Conservation (phyloP, 139 green algal species). For the Desmodesmus armatus region DNA sequence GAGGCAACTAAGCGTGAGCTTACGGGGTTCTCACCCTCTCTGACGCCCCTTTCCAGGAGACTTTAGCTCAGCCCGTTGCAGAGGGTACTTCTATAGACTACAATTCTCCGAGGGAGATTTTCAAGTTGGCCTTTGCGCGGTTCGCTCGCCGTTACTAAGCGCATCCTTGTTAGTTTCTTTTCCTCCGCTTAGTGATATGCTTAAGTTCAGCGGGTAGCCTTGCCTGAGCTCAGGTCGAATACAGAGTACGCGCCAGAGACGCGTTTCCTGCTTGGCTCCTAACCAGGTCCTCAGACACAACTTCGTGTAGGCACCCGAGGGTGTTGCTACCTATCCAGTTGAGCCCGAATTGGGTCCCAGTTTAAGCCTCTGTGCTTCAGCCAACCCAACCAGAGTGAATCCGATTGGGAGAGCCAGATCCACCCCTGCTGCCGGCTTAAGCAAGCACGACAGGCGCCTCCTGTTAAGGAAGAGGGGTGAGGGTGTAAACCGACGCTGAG, state of each 20-base stretch:
- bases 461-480: slow-evolving; percentile 48
- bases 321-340: slow-evolving; percentile 59
- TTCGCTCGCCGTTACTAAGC: slow-evolving; percentile 94
- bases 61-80: slow-evolving; percentile 71
- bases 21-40: slow-evolving; percentile 93
- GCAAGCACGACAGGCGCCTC: not conserved
- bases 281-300: slow-evolving; percentile 45
- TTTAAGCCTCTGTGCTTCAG: slow-evolving; percentile 69
- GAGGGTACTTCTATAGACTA: slow-evolving; percentile 89
- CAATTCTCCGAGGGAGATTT: slow-evolving; percentile 91
- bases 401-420: slow-evolving; percentile 62
- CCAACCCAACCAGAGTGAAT: slow-evolving; percentile 46
- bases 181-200: slow-evolving; percentile 97
- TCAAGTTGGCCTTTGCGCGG: slow-evolving; percentile 88
- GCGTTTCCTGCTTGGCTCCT: slow-evolving; percentile 43
- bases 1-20: slow-evolving; percentile 64
- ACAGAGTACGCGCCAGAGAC: not conserved
- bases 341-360: slow-evolving; percentile 55
- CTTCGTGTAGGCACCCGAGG: slow-evolving; percentile 36
- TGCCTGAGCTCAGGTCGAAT: slow-evolving; percentile 91
- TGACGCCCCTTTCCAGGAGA: slow-evolving; percentile 83
- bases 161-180: slow-evolving; percentile 97
- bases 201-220: slow-evolving; percentile 95
- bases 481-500: slow-evolving; percentile 84
- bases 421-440: slow-evolving; percentile 15